phyloP scores from a whole-genome alignment of 2,329 filamentous ascomycete genomes.

The Pyrenophora teres region DNA sequence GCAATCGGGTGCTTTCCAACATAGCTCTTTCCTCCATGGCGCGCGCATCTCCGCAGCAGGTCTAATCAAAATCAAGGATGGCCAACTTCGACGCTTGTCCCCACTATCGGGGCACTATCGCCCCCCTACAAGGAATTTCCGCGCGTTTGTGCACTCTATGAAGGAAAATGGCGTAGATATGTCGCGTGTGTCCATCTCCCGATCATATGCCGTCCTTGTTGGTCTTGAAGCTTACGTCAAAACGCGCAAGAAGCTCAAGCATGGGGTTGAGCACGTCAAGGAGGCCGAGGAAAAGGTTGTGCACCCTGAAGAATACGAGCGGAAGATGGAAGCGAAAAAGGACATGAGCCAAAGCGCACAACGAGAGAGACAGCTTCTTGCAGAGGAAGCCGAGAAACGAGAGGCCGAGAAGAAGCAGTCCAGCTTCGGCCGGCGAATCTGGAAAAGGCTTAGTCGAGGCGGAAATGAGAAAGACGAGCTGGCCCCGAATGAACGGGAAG shows the following conservation, averaged over 20 bases:
- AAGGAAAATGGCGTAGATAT: constrained; percentile 78
- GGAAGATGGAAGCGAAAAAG: constrained; percentile 53
- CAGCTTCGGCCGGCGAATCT: constrained; percentile 39
- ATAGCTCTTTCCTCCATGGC: constrained; percentile 86
- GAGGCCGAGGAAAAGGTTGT: constrained; percentile 64
- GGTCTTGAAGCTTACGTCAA: constrained; percentile 81
- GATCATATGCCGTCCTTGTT: constrained; percentile 79
- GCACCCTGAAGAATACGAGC: constrained; percentile 62
- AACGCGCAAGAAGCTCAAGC: constrained; percentile 68
- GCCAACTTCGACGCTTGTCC: constrained; percentile 73
- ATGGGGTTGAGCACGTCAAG: constrained; percentile 55
- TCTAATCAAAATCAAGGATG: constrained; percentile 81
- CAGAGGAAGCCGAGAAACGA: constrained; percentile 52
- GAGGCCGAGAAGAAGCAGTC: constrained; percentile 47
- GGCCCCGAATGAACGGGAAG: constrained; percentile 23
- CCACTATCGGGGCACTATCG: constrained; percentile 78
- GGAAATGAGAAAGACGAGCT: constrained; percentile 22
- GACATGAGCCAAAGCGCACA: constrained; percentile 66
- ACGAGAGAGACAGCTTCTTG: constrained; percentile 61
- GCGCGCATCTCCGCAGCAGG: constrained; percentile 81
- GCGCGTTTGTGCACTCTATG: constrained; percentile 75
- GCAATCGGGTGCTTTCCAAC: constrained; percentile 84
- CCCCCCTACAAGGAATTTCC: constrained; percentile 81
- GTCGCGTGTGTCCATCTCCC: constrained; percentile 75
- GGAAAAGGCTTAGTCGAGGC: constrained; percentile 32